Base-by-base conservation (phyloP, 2,329 filamentous ascomycete species). In the Fusarium veterinarium region DNA sequence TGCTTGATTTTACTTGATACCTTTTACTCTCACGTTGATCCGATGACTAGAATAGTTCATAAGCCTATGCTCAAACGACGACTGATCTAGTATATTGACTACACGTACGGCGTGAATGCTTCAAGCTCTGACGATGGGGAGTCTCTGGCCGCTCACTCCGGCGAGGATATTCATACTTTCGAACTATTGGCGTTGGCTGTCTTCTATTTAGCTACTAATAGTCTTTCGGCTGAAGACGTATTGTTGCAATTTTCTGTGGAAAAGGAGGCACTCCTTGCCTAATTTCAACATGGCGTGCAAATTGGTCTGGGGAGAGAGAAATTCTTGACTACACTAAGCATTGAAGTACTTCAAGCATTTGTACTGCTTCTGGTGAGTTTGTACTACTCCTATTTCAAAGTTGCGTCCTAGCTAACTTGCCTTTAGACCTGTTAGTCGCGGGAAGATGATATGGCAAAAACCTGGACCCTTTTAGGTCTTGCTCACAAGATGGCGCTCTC, bases 401-500 rank as follows among this genome's bases (percentile, higher is more conserved):
- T n/a, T n/a, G 2, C 5, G 5, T 2, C 17, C 17, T 28, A 16
- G 33, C 35, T 60, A 31, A 53, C 45, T 25, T 12, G 13, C 19
- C 13, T 6, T 2, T 30, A 60, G 57, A 41, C 57, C 38, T 60
- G 46, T 10, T 46, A 60, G 23, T 40, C 57, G 9, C 57, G 57
- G 5, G 57, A 60, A 41, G 35, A 60, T n/a, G 45, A 53, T 10
- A 60, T 60, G 57, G 28, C 57, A 41, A 60, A 25, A 41, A 60
- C 57, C 3, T 60, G 45, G 57, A 25, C 35, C 16, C 46, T 60
- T 4, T 31, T 60, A 10, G 45, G 57, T 7, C n/a, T 60, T 20
- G 28, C 35, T 33, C 11, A 53, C 10, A 60, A 53, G 30, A 53
- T 60, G n/a, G 46, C 57, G 5, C 57, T 60, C 3, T 60, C 46